Evolutionary conservation across 371 early-diverging fungal genomes (phyloP), one percentile per base, ranked within the genome.

Genomic region (Haplosporangium sp.): DNA sequence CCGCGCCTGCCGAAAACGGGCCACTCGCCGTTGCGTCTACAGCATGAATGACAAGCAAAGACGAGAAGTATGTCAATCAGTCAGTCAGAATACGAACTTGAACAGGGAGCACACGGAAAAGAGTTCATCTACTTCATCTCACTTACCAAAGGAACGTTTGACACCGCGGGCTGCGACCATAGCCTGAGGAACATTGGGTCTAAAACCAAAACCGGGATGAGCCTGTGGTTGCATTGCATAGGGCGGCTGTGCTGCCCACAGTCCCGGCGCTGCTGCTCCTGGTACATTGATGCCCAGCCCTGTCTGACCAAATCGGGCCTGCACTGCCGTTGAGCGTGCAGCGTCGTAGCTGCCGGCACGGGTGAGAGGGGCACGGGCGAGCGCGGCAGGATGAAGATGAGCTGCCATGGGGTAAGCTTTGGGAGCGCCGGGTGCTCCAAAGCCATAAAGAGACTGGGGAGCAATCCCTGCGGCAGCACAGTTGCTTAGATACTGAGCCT

Each of bases 281-380:
- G 72, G 68, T 7, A 79, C 69, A 55, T 79, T 79, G 40, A 79
- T 79, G 12, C 80, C 80, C 10, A 79, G 56, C 5, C 80, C 80
- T 13, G 80, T 72, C 23, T 72, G 80, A 13, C 60, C 64, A 54
- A 73, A 69, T 11, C 80, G 69, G 14, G 72, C 72, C 16, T 64
- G 73, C 29, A 61, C 65, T 14, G 73, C 67, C 13, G 57, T n/a
- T 6, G 66, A 54, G 23, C 80, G 80, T 45, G 69, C 72, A 29
- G 64, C 56, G 48, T 79, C 80, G 45, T 69, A 79, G 51, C 80
- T 71, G 52, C 29, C 62, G 7, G 73, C 58, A n/a, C 80, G 73
- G 23, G 80, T 43, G 42, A 79, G 69, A 11, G 80, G 73, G 5
- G 71, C 64, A 20, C 80, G 72, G 20, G 66, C 73, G 11, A 71